phyloP scores from a whole-genome alignment of 2,329 filamentous ascomycete species.

The Curvularia sp. region DNA sequence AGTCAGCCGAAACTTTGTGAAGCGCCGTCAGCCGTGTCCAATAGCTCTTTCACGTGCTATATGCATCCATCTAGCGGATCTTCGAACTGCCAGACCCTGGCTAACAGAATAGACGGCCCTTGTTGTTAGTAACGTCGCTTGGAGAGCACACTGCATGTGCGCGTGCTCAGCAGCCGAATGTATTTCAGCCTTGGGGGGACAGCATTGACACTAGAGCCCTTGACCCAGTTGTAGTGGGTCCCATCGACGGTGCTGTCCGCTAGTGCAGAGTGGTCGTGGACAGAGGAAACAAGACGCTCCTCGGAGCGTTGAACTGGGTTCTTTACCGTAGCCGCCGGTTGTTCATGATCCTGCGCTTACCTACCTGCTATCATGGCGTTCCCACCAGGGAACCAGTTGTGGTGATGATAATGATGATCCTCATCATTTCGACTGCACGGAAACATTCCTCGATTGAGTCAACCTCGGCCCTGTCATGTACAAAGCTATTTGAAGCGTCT shows the following conservation, averaged over 20 bases:
- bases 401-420: slow-evolving; percentile 3
- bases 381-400: slow-evolving; percentile 1
- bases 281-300: slow-evolving; percentile 11
- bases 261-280: slow-evolving; percentile 16
- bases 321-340: slow-evolving; percentile 17
- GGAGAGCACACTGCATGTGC: slow-evolving; percentile 2
- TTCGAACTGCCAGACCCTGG: slow-evolving; percentile 6
- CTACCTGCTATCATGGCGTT: background rate
- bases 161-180: slow-evolving; percentile 19
- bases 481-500: slow-evolving; percentile 15
- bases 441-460: slow-evolving; percentile 19
- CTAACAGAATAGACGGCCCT: slow-evolving; percentile 18
- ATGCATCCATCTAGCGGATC: slow-evolving; percentile 11
- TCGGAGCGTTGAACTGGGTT: slow-evolving; percentile 6
- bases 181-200: slow-evolving; percentile 13
- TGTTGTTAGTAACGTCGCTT: slow-evolving; percentile 2
- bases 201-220: slow-evolving; percentile 13
- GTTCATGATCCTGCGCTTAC: slow-evolving; percentile 9
- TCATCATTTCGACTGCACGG: slow-evolving; percentile 14
- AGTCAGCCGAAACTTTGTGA: slow-evolving; percentile 20
- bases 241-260: slow-evolving; percentile 16
- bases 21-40: slow-evolving; percentile 15
- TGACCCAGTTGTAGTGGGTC: slow-evolving; percentile 7
- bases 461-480: slow-evolving; percentile 23
- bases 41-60: slow-evolving; percentile 22